Percentiles rank a stretch among this genome's conserved stretches.
These are phyloP conservation scores for Liquidambar formosana DNA, from an alignment of 164 flowering plant species.

Conservation along the genomic window DNA sequence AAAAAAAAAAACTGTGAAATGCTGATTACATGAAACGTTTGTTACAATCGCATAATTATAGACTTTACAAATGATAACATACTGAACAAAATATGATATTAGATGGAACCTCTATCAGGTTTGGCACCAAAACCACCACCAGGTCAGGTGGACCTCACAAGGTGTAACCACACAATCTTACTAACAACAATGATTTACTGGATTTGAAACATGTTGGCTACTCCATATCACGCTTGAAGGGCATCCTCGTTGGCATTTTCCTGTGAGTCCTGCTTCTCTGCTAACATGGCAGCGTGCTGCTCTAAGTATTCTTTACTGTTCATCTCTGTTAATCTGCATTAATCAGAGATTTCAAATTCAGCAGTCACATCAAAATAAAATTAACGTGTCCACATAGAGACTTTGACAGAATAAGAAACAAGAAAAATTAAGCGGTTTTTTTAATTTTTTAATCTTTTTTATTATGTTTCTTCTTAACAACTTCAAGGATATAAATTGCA, in stretches of 20 bases:
- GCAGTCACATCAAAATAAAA: not conserved
- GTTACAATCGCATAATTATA: too few species aligned
- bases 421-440: not conserved
- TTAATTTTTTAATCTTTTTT: too few species aligned
- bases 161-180: not conserved
- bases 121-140: not conserved
- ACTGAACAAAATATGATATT: too few species aligned
- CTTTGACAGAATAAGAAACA: not conserved
- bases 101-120: not conserved
- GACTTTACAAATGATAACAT: too few species aligned
- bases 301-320: slow-evolving; percentile 88
- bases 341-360: not conserved
- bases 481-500: too few species aligned
- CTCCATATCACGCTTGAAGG: slow-evolving; percentile 14
- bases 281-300: slow-evolving; percentile 55
- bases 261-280: slow-evolving; percentile 28
- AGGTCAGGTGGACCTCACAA: not conserved
- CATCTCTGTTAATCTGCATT: slow-evolving; percentile 89
- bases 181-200: not conserved
- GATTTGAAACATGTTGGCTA: not conserved
- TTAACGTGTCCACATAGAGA: not conserved
- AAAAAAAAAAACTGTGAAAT: too few species aligned
- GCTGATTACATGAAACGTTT: too few species aligned
- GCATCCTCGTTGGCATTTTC: slow-evolving; percentile 27
- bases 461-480: too few species aligned